These are phyloP conservation scores for Prunus yedoensis DNA, from an alignment of 331 rosid species.

Conservation along the genomic window DNA sequence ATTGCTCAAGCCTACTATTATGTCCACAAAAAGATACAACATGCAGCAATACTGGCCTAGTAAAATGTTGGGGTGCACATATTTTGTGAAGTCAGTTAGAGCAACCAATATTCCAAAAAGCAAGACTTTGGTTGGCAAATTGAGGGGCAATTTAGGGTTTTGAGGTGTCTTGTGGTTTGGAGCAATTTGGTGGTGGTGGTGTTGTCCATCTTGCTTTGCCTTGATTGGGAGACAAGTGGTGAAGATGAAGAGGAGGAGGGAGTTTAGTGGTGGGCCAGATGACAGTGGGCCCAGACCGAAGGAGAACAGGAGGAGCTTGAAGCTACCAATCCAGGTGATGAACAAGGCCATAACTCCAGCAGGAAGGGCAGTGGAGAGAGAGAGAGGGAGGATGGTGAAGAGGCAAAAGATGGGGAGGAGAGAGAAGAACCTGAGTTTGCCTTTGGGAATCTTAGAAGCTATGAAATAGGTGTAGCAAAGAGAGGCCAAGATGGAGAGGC, in stretches of 20 bases:
- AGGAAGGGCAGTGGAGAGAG: conserved; percentile 41
- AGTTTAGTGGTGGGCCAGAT: conserved; percentile 24
- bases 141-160: conserved; percentile 19
- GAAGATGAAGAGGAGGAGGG: conserved; percentile 38
- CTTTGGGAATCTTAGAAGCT: conserved; percentile 46
- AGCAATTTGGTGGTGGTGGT: too few relatives aligned
- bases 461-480: conserved; percentile 39
- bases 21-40: conserved; percentile 25
- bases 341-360: conserved; percentile 46
- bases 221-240: conserved; percentile 28
- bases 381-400: conserved; percentile 43
- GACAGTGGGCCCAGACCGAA: conserved; percentile 48
- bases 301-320: conserved; percentile 51
- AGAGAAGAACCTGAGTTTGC: conserved; percentile 42
- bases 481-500: conserved; percentile 26
- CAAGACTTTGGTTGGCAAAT: conserved; percentile 26
- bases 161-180: background rate
- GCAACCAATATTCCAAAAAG: conserved; percentile 1
- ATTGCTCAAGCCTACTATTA: conserved; percentile 22
- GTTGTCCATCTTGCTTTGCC: background rate
- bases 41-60: conserved; percentile 10
- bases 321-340: conserved; percentile 56
- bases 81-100: background rate
- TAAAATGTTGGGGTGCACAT: background rate
- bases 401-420: conserved; percentile 42